These are phyloP conservation scores for Macrophomina tecta DNA, from an alignment of 2,329 filamentous ascomycete genomes.

Conservation along the genomic window DNA sequence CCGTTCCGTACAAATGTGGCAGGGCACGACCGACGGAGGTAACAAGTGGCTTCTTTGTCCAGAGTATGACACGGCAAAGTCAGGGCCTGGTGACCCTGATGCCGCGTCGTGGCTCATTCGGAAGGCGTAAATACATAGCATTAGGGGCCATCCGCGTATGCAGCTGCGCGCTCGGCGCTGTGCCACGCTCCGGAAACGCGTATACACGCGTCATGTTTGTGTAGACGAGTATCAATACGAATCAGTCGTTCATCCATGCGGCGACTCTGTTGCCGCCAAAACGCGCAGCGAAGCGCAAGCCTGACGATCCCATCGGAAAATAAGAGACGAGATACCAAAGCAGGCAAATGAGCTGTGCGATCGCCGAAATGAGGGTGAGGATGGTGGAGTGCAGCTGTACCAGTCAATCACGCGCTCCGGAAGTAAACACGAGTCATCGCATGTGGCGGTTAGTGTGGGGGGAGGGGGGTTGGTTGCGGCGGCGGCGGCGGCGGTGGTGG, in stretches of 20 bases:
- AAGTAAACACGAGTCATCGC: slow-evolving; percentile 41
- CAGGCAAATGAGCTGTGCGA: slow-evolving; percentile 82
- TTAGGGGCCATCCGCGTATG: slow-evolving; percentile 2
- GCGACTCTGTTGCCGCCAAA: slow-evolving; percentile 85
- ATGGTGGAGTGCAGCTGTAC: slow-evolving; percentile 79
- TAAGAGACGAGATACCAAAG: slow-evolving; percentile 96
- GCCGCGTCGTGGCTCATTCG: slow-evolving; percentile 21
- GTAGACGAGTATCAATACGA: slow-evolving; percentile 18
- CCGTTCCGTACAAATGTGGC: slow-evolving; percentile 4
- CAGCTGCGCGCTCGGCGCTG: slow-evolving; percentile 15
- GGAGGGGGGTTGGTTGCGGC: slow-evolving; percentile 27
- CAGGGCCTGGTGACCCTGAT: slow-evolving; percentile 21
- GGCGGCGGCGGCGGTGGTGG: slow-evolving; percentile 31
- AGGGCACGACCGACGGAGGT: background rate
- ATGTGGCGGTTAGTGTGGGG: slow-evolving; percentile 42
- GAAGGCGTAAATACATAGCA: slow-evolving; percentile 26
- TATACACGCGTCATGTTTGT: slow-evolving; percentile 25
- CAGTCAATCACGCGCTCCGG: slow-evolving; percentile 41
- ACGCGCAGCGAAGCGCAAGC: slow-evolving; percentile 82
- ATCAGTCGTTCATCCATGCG: slow-evolving; percentile 82
- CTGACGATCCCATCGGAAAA: slow-evolving; percentile 94
- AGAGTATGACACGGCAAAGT: slow-evolving; percentile 9
- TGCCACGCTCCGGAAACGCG: slow-evolving; percentile 19
- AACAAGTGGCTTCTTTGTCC: slow-evolving; percentile 20
- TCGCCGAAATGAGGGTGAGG: slow-evolving; percentile 81